Evolutionary conservation across 2,329 filamentous ascomycete genomes (phyloP), one percentile per base, ranked within the genome.

Genomic region (Pseudogymnoascus sp.): DNA sequence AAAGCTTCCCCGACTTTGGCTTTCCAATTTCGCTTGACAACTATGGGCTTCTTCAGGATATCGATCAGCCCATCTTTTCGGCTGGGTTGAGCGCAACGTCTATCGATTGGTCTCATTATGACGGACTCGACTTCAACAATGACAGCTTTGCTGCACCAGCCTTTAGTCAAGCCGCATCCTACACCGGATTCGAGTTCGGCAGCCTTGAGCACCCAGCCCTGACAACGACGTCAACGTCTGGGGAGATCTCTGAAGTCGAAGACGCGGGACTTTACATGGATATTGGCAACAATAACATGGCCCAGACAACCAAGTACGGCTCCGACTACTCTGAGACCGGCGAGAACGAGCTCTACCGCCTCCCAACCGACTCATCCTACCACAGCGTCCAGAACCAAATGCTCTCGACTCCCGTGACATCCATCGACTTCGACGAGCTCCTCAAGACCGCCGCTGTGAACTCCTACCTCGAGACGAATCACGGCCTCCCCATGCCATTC

Each of bases 171-270:
- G 77, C 82, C 41, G 75, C 79, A 25, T 80, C 81, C 70, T 83
- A 82, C 71, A 80, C 78, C 67, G 80, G 80, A 39, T 82, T 81
- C 68, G 83, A 84, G 62, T 83, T 80, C 67, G 79, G 75, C 68
- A 81, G 79, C 67, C 81, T 79, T n/a, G 83, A 84, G 70, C 82
- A 81, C 67, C 79, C 81, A 28, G 77, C 81, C 60, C 73, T 87
- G 70, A 82, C 84, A 66, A 79, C 79, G 61, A 83, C 82, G 1
- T 85, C 84, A 8, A 87, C 84, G 7, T 89, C 86, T 11, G 86
- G 86, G 37, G 85, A 89, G 66, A 85, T 88, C 7, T 88, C 85
- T 8, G 85, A 88, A 72, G 84, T 85, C 4, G 86, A 88, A 66
- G 86, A 88, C 68, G 81, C 81, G 61, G 73, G 77, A 23, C 75